A percentile compares a stretch with the other conserved stretches of the same genome.
Evolutionary conservation across 2,329 filamentous ascomycete species (phyloP).

Genomic region (Lasiodiplodia gonubiensis): DNA sequence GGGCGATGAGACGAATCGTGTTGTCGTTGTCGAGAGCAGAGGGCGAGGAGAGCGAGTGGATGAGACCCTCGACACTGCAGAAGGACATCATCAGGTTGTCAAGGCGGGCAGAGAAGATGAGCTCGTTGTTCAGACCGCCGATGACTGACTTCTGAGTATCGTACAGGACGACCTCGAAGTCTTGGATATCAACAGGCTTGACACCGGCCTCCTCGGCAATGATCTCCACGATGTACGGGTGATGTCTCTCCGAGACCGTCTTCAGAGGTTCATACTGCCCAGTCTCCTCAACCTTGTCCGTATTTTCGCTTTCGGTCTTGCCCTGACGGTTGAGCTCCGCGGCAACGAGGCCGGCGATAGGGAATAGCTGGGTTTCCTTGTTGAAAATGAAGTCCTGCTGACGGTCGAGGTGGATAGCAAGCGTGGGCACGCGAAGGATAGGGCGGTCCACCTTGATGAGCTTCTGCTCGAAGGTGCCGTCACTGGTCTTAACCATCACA

Average conservation of each 20-base stretch:
- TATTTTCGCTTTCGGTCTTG: slow-evolving; percentile 56
- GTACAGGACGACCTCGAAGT: slow-evolving; percentile 97
- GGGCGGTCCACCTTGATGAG: slow-evolving; percentile 90
- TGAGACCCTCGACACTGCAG: slow-evolving; percentile 84
- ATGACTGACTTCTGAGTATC: slow-evolving; percentile 91
- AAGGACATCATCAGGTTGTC: slow-evolving; percentile 98
- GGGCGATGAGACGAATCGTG: slow-evolving; percentile 86
- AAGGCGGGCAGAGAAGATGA: slow-evolving; percentile 93
- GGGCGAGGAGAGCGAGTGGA: slow-evolving; percentile 72
- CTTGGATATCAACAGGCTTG: slow-evolving; percentile 73
- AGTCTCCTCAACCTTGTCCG: slow-evolving; percentile 45
- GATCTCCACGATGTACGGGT: slow-evolving; percentile 83
- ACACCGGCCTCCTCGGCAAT: slow-evolving; percentile 81
- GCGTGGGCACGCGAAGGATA: slow-evolving; percentile 86
- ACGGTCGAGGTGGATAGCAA: slow-evolving; percentile 92
- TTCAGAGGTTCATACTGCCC: slow-evolving; percentile 74
- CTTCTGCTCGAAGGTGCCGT: slow-evolving; percentile 79
- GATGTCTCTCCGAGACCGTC: slow-evolving; percentile 80
- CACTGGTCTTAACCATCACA: slow-evolving; percentile 76
- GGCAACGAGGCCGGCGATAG: slow-evolving; percentile 84
- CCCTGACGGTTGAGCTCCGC: slow-evolving; percentile 84
- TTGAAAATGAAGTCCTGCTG: slow-evolving; percentile 88
- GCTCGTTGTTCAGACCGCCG: slow-evolving; percentile 88
- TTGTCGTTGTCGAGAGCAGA: slow-evolving; percentile 74
- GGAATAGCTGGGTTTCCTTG: slow-evolving; percentile 95